A percentile compares a stretch with the other conserved stretches of the same genome.
phyloP scores from a whole-genome alignment of 768 basidiomycete species.

The Collybia nuda region DNA sequence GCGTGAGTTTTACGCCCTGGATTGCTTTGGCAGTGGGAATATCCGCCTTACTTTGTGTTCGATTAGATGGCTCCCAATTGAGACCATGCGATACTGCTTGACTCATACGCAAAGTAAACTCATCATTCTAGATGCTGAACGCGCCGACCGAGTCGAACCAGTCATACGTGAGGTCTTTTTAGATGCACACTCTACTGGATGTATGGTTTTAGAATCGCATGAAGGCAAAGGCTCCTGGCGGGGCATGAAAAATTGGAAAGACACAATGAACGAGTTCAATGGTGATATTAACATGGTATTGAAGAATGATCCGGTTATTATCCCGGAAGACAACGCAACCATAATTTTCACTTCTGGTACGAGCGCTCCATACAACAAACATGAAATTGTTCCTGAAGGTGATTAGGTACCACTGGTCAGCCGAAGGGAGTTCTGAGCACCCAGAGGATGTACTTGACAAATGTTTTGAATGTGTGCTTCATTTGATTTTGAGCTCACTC shows the following conservation, averaged over 20 bases:
- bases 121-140: slow-evolving; percentile 43
- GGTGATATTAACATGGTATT: slow-evolving; percentile 25
- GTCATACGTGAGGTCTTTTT: slow-evolving; percentile 20
- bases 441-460: slow-evolving; percentile 48
- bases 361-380: not conserved
- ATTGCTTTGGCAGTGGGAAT: not conserved
- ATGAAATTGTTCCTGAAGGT: not conserved
- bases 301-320: slow-evolving; percentile 28
- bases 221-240: slow-evolving; percentile 38
- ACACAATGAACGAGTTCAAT: slow-evolving; percentile 27
- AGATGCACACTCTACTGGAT: slow-evolving; percentile 18
- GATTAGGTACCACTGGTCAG: slow-evolving; percentile 28
- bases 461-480: slow-evolving; percentile 39
- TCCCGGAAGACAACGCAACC: slow-evolving; percentile 45
- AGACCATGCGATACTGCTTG: slow-evolving; percentile 41
- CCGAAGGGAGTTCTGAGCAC: slow-evolving; percentile 53
- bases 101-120: slow-evolving; percentile 36
- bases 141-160: slow-evolving; percentile 33
- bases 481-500: not conserved
- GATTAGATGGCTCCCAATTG: slow-evolving; percentile 36
- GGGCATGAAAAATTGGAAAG: slow-evolving; percentile 35
- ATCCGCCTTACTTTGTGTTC: not conserved
- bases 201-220: slow-evolving; percentile 8
- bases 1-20: slow-evolving; percentile 26
- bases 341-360: slow-evolving; percentile 52